Conservation (phyloP, 2,329 filamentous ascomycete genomes). For the Scytalidium sp. region DNA sequence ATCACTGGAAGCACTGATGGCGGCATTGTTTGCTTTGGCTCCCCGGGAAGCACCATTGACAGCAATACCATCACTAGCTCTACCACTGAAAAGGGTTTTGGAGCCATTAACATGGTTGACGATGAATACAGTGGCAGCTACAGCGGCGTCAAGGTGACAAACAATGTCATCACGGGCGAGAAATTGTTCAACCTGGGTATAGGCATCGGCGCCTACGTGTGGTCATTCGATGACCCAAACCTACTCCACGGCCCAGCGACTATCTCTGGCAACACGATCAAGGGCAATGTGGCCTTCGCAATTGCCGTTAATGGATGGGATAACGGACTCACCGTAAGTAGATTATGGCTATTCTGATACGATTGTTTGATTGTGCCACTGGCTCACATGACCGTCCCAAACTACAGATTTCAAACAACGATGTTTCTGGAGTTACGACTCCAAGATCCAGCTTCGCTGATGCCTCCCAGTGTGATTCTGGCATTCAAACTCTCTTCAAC, state of each 20-base stretch:
- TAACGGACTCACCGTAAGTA: conserved; percentile 14
- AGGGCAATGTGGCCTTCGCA: conserved; percentile 19
- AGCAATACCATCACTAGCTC: conserved; percentile 22
- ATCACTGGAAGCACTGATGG: conserved; percentile 21
- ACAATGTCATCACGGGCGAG: conserved; percentile 19
- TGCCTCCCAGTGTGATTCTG: conserved; percentile 13
- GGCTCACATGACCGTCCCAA: not conserved
- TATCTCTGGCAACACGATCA: conserved; percentile 18
- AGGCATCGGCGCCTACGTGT: conserved; percentile 12
- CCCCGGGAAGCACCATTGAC: conserved; percentile 18
- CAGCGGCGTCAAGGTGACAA: conserved; percentile 18
- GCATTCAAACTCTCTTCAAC: conserved; percentile 17
- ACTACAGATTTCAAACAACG: conserved; percentile 17
- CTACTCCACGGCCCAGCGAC: conserved; percentile 14
- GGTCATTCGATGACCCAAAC: conserved; percentile 18
- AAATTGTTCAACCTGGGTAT: conserved; percentile 22
- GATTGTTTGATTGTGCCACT: not conserved
- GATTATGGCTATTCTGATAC: not conserved
- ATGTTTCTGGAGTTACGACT: conserved; percentile 13
- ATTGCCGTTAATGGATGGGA: conserved; percentile 24
- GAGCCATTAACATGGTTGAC: conserved; percentile 26
- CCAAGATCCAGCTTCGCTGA: conserved; percentile 19
- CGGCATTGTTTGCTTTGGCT: conserved; percentile 24
- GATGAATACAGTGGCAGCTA: conserved; percentile 14
- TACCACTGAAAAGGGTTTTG: conserved; percentile 18